Evolutionary conservation across 1,284 basidiomycete species (phyloP).

Genomic region (Calocybe gambosa): DNA sequence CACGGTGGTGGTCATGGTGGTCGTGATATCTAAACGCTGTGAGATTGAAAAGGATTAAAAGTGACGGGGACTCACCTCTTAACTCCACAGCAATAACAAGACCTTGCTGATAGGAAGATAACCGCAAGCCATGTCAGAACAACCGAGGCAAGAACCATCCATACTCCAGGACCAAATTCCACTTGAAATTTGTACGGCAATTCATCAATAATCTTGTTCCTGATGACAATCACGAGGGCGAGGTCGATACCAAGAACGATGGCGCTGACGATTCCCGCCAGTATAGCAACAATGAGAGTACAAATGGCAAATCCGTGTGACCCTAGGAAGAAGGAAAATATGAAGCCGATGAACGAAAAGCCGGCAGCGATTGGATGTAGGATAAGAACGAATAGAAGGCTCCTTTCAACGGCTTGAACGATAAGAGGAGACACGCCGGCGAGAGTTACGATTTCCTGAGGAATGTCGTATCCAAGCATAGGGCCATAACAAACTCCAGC

Average conservation of each 20-base stretch:
- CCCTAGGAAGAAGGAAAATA: conserved; percentile 51
- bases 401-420: conserved; percentile 40
- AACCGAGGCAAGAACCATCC: conserved; percentile 58
- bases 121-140: conserved; percentile 55
- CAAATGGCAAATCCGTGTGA: conserved; percentile 50
- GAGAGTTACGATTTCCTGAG: conserved; percentile 31
- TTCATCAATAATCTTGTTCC: conserved; percentile 35
- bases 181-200: conserved; percentile 40
- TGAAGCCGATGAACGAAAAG: conserved; percentile 47
- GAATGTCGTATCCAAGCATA: conserved; percentile 48
- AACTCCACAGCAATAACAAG: conserved; percentile 65
- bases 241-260: conserved; percentile 57
- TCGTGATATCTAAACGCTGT: background rate
- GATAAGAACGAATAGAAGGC: conserved; percentile 53
- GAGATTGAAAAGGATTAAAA: background rate
- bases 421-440: conserved; percentile 40
- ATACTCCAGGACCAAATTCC: conserved; percentile 60
- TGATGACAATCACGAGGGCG: conserved; percentile 48
- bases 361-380: conserved; percentile 60
- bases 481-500: conserved; percentile 50
- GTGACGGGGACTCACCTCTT: conserved; percentile 25
- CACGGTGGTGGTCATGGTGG: no score
- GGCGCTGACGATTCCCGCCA: conserved; percentile 47
- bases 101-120: conserved; percentile 51
- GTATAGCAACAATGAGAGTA: conserved; percentile 49